These are phyloP conservation scores for Flaveria ramosissima DNA, from an alignment of 129 eudicot species.

Conservation along the genomic window DNA sequence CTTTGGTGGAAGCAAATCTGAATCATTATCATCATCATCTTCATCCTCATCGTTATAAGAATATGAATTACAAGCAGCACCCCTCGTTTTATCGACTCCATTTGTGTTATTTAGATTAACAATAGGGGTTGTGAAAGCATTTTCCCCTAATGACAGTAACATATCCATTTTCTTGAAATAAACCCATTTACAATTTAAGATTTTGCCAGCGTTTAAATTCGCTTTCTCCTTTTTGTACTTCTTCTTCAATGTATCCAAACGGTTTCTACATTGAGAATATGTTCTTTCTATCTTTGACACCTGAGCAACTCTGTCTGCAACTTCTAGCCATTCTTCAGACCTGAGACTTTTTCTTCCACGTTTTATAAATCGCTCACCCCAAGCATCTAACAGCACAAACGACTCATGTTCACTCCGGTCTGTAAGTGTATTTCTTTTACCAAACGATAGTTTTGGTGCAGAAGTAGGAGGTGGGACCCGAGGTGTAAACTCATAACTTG, in stretches of 20 bases:
- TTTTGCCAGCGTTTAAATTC: conserved; percentile 28
- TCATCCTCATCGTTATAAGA: conserved; percentile 47
- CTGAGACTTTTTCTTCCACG: conserved; percentile 81
- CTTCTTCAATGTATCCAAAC: conserved; percentile 82
- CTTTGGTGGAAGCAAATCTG: conserved; percentile 58
- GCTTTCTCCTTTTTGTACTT: conserved; percentile 85
- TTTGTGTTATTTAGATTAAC: conserved; percentile 44
- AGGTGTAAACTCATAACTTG: conserved; percentile 82
- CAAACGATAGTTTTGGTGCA: conserved; percentile 52
- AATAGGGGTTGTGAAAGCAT: conserved; percentile 36
- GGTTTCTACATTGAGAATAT: conserved; percentile 83
- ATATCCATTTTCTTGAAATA: conserved; percentile 77
- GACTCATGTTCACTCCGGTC: conserved; percentile 92
- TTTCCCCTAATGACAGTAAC: conserved; percentile 50
- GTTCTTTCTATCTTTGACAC: conserved; percentile 68
- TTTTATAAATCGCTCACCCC: conserved; percentile 80
- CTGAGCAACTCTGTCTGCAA: conserved; percentile 70
- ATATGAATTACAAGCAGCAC: conserved; percentile 52
- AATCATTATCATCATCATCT: conserved; percentile 57
- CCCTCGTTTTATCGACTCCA: conserved; percentile 63
- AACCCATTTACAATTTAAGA: conserved; percentile 57
- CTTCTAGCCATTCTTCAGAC: conserved; percentile 90
- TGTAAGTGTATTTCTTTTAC: conserved; percentile 63
- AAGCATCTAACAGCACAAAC: conserved; percentile 68
- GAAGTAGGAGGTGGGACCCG: conserved; percentile 58